Base-by-base conservation (phyloP, 2,329 filamentous ascomycete species). In the Penicillium sp. region DNA sequence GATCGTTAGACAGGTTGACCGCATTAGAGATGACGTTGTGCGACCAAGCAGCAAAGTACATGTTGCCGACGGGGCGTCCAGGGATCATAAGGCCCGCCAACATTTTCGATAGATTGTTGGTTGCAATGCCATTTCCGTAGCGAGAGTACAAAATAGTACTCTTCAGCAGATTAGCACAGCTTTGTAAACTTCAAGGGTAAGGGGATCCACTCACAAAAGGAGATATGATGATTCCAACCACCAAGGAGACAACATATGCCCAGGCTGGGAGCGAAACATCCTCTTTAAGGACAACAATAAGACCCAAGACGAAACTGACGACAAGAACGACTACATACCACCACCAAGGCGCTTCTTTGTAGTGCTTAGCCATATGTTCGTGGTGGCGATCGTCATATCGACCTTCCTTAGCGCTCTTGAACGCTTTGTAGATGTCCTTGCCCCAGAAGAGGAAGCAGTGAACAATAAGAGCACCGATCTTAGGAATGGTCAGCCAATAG, bases 1-100 rank as follows among this genome's bases (percentile, higher is more conserved):
- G 63, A 55, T 83, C 80, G 43, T 75, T 78, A 34, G 72, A 79
- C 6, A 84, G 68, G 49, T 70, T 78, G 42, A 84, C 76, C 0
- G 74, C 69, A 45, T 80, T 80, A 2, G 51, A 12, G 45, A 84
- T 82, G 45, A 83, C 78, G 34, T 78, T 81, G 65, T 84, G 81
- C 1, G 80, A 83, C 80, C 80, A 84, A 10, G 77, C 76, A 7
- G 81, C 78, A 61, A 83, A 83, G 64, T 82, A 83, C 77, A 83
- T 80, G 64, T 83, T 83, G 2, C 79, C 80, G 4, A 83, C 59
- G 0, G 80, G 80, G 1, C 76, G 74, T 1, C 74, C 77, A 1
- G 80, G 80, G 2, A 82, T 57, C 52, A 80, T 66, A 3, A 81
- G 68, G 46, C 81, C 81, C 0, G 75, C 81, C 44, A 83, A 53